Evolutionary conservation across 2,329 filamentous ascomycete species (phyloP).

Genomic region (Penicillium sp.): DNA sequence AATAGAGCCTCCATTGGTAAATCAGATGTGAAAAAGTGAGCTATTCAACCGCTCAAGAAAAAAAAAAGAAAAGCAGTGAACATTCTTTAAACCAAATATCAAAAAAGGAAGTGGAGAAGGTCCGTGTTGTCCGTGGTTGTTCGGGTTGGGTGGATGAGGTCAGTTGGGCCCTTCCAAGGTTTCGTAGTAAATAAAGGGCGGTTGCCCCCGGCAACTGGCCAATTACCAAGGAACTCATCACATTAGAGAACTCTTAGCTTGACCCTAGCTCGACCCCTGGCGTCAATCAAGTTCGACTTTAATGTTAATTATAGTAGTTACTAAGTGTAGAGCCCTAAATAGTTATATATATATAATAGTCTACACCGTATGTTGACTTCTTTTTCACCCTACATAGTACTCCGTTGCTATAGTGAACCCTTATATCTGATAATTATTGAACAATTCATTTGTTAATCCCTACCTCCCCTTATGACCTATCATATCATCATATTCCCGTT

Average conservation of each 20-base stretch:
- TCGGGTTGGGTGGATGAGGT: constrained; percentile 3
- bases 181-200: constrained; percentile 5
- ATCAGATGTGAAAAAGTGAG: constrained; percentile 6
- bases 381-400: not conserved
- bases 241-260: constrained; percentile 4
- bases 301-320: constrained; percentile 9
- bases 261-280: constrained; percentile 4
- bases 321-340: not conserved
- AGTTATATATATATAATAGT: not conserved
- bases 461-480: not conserved
- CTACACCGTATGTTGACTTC: not conserved
- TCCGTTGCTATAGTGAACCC: constrained; percentile 2
- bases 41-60: constrained; percentile 6
- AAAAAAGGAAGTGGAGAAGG: constrained; percentile 10
- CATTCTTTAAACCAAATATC: constrained; percentile 10
- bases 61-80: constrained; percentile 6
- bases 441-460: not conserved
- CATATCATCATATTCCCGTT: not conserved
- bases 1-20: constrained; percentile 79
- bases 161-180: constrained; percentile 1
- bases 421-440: not conserved
- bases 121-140: not conserved
- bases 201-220: constrained; percentile 6
- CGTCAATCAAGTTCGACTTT: constrained; percentile 3
- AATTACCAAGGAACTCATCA: constrained; percentile 12